A percentile compares a stretch with the other conserved stretches of the same genome.
These are phyloP conservation scores for Talaromyces funiculosus DNA, from an alignment of 2,329 filamentous ascomycete species.

Conservation along the genomic window DNA sequence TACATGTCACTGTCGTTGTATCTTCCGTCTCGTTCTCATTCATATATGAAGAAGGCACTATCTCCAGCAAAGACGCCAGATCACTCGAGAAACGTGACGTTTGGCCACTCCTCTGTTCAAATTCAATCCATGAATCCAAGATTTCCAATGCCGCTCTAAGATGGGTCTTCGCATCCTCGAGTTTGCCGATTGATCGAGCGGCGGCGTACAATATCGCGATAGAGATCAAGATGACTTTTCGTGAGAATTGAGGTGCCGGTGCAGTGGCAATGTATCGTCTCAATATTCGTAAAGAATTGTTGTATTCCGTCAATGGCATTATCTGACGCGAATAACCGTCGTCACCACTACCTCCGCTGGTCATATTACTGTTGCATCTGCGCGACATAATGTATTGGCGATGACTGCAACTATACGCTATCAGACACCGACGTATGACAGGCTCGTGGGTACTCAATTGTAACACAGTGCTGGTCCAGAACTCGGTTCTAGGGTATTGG, in stretches of 20 bases:
- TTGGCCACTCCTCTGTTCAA: not conserved
- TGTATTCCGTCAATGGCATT: not conserved
- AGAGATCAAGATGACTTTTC: not conserved
- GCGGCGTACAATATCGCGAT: not conserved
- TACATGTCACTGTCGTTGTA: not conserved
- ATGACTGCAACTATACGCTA: slow-evolving; percentile 1
- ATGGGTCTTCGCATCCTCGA: slow-evolving; percentile 4
- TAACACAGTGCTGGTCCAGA: slow-evolving; percentile 2
- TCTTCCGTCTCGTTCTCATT: not conserved
- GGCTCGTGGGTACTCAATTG: not conserved
- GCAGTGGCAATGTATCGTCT: not conserved
- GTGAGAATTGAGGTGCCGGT: not conserved
- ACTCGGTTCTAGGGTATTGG: not conserved
- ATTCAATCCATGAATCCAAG: not conserved
- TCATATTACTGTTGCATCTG: not conserved
- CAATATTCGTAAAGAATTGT: not conserved
- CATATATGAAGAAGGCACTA: not conserved
- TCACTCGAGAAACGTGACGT: not conserved
- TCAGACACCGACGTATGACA: not conserved
- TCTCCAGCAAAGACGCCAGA: not conserved
- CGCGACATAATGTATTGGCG: not conserved
- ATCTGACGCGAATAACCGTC: not conserved
- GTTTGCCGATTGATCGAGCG: not conserved
- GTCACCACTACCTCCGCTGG: not conserved
- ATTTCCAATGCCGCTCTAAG: not conserved